Conservation (phyloP, 441 rosid genomes). For the Syzygium malaccense region DNA sequence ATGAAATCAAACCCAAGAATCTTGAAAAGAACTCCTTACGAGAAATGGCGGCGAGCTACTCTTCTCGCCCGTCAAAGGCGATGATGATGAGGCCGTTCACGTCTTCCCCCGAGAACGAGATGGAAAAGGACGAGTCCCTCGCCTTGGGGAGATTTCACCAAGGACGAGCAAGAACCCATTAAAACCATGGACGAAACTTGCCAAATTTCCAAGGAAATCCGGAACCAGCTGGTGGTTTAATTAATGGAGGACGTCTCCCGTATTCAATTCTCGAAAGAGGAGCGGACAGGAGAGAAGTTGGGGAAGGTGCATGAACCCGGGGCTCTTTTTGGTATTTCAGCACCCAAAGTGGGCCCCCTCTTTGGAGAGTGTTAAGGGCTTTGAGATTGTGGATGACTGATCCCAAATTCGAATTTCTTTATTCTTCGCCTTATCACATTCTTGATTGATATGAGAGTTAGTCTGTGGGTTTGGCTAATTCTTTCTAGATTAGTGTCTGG, state of each 20-base stretch:
- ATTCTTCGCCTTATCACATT: too few species aligned
- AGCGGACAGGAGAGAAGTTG: not conserved
- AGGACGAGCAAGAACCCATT: not conserved
- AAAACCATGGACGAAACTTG: not conserved
- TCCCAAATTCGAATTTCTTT: too few species aligned
- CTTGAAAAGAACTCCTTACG: not conserved
- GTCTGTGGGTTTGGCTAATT: too few species aligned
- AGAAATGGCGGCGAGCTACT: not conserved
- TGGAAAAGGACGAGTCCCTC: not conserved
- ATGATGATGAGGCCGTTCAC: not conserved
- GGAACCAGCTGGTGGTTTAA: not conserved
- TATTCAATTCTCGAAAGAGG: not conserved
- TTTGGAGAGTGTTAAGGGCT: too few species aligned
- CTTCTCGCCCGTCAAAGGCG: not conserved
- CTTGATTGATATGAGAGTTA: too few species aligned
- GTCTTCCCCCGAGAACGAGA: not conserved
- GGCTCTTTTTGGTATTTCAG: not conserved
- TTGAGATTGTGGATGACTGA: too few species aligned
- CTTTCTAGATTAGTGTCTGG: accelerated
- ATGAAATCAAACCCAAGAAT: not conserved
- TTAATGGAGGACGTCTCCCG: not conserved
- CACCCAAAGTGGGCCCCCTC: not conserved
- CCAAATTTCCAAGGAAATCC: not conserved
- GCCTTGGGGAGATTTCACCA: not conserved
- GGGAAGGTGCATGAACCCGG: conserved; percentile 31